Base-by-base conservation (phyloP, 2,329 filamentous ascomycete genomes). In the Aspergillus luchuensis region DNA sequence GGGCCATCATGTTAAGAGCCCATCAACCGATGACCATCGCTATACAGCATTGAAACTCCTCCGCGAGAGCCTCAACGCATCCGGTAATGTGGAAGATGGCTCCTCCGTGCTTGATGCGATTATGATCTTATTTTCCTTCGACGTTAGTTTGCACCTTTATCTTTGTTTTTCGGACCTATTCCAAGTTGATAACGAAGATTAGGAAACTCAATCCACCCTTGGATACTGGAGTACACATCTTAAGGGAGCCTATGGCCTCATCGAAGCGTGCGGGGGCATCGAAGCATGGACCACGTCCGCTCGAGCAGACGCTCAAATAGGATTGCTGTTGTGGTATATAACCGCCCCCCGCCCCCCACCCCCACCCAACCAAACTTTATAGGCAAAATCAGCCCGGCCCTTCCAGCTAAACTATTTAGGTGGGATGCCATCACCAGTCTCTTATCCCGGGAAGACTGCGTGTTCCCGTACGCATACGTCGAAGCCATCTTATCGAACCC, bases 341-440 rank as follows among this genome's bases (percentile, higher is more conserved):
- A 21, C 2, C 23, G 8, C n/a, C 15, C 17, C 17, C 17, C 17
- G 17, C 17, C 17, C 17, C 19, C 2, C 23, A 8, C n/a, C 15
- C 15, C 25, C 33, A 5, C 11, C 33, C 33, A 13, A 13, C 33
- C 33, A 36, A 36, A 6, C 11, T 2, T 36, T 13, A 6, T 36
- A 36, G 2, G 33, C 33, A 36, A 36, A 15, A 15, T 15, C 11
- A 36, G 33, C 33, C 33, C 4, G 33, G 33, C 11, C 5, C 33
- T 36, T 36, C 33, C 33, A 36, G 33, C 33, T 36, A 36, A 23
- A 57, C 19, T 28, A 13, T 8, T 5, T 33, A 57, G 56, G 56
- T 53, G 39, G 56, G 56, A 58, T 47, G 56, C 56, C 8, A 58
- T 58, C 17, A 58, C 19, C 0, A 58, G 56, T 30, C 39, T 58